Evolutionary conservation across 2,329 filamentous ascomycete species (phyloP).

Genomic region (Aaosphaeria pasadenensis): DNA sequence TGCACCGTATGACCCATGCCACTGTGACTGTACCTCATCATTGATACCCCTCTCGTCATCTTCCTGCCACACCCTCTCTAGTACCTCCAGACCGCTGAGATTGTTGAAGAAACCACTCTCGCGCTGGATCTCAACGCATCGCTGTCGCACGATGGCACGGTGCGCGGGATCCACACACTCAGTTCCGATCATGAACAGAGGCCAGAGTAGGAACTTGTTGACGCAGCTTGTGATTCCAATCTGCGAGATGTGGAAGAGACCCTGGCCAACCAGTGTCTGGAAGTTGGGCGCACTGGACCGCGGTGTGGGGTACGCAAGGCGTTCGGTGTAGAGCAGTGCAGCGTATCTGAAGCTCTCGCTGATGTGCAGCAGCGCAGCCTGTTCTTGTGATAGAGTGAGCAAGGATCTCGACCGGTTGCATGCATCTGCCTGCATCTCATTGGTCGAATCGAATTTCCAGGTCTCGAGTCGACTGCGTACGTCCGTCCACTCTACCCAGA

Average conservation of each 20-base stretch:
- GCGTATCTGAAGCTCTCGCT: slow-evolving; percentile 90
- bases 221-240: slow-evolving; percentile 69
- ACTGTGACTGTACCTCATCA: slow-evolving; percentile 10
- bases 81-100: slow-evolving; percentile 75
- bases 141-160: slow-evolving; percentile 72
- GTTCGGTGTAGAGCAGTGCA: slow-evolving; percentile 84
- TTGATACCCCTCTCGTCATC: slow-evolving; percentile 39
- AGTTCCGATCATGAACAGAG: slow-evolving; percentile 83
- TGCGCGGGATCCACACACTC: slow-evolving; percentile 83
- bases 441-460: slow-evolving; percentile 63
- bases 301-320: slow-evolving; percentile 72
- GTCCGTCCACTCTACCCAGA: slow-evolving; percentile 85
- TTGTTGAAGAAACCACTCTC: slow-evolving; percentile 95
- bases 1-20: slow-evolving; percentile 20
- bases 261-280: slow-evolving; percentile 77
- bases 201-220: slow-evolving; percentile 91
- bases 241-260: slow-evolving; percentile 78
- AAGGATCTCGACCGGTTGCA: slow-evolving; percentile 13
- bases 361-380: slow-evolving; percentile 75
- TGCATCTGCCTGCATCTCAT: slow-evolving; percentile 16
- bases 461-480: slow-evolving; percentile 71
- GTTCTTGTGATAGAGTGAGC: slow-evolving; percentile 44
- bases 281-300: slow-evolving; percentile 74
- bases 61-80: slow-evolving; percentile 79
- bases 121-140: slow-evolving; percentile 81